Percentiles rank a stretch among this genome's conserved stretches.
phyloP scores from a whole-genome alignment of 2,329 filamentous ascomycete species.

The Aspergillus ibericus region DNA sequence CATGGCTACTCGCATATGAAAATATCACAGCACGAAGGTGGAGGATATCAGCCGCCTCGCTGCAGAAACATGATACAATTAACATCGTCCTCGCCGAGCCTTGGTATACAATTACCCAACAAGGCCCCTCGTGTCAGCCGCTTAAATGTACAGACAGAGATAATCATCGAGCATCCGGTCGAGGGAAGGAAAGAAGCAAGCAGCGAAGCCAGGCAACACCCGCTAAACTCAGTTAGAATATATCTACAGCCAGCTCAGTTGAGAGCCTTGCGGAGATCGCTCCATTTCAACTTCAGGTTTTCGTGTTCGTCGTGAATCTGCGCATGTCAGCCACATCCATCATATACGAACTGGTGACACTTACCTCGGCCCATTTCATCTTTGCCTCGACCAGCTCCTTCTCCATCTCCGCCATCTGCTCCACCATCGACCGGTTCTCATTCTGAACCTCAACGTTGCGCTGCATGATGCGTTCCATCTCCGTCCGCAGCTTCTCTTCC shows the following conservation, averaged over 20 bases:
- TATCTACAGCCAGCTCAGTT: constrained; percentile 32
- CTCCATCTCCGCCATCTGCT: constrained; percentile 88
- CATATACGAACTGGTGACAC: constrained; percentile 26
- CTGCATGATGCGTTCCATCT: constrained; percentile 90
- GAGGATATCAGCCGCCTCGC: too few relatives aligned
- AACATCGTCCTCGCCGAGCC: constrained; percentile 14
- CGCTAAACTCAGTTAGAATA: neutral
- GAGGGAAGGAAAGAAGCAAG: neutral
- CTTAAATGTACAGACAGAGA: constrained; percentile 17
- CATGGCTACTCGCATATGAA: too few relatives aligned
- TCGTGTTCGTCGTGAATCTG: constrained; percentile 71
- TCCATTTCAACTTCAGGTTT: constrained; percentile 73
- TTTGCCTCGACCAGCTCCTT: constrained; percentile 89
- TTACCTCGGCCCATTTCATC: constrained; percentile 92
- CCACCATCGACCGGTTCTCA: constrained; percentile 84
- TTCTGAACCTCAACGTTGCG: constrained; percentile 91
- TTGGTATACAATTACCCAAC: constrained; percentile 10
- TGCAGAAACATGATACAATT: constrained; percentile 22
- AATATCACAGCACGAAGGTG: too few relatives aligned
- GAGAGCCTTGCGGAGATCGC: constrained; percentile 64
- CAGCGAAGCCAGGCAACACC: constrained; percentile 6
- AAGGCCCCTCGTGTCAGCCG: constrained; percentile 6
- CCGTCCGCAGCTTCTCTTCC: constrained; percentile 74
- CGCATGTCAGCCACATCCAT: constrained; percentile 2
- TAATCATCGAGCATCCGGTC: constrained; percentile 1